Evolutionary conservation across 2,329 filamentous ascomycete genomes (phyloP).

Genomic region (Scedosporium dehoogii): DNA sequence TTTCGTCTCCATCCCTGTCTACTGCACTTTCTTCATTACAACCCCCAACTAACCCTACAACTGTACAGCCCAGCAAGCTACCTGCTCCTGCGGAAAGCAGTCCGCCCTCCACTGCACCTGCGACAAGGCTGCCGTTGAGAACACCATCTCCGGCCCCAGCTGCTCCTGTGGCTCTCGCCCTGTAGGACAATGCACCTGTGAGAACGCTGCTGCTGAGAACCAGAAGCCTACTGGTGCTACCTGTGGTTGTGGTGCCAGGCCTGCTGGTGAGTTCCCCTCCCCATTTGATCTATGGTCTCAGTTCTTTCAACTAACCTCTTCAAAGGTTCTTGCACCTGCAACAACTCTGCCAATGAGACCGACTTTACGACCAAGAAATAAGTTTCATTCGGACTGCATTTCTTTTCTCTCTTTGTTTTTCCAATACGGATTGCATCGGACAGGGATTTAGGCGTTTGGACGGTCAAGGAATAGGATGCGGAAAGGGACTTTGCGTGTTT

Average conservation of each 20-base stretch:
- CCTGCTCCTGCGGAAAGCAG: constrained; percentile 85
- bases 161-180: constrained; percentile 79
- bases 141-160: constrained; percentile 58
- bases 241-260: constrained; percentile 70
- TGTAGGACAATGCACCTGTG: constrained; percentile 73
- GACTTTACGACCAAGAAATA: constrained; percentile 72
- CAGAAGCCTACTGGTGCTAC: constrained; percentile 44
- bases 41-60: neutral
- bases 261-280: constrained; percentile 45
- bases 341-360: constrained; percentile 69
- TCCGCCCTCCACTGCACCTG: constrained; percentile 81
- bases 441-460: neutral
- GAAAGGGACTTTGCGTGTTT: neutral
- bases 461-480: neutral
- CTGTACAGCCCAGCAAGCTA: constrained; percentile 48
- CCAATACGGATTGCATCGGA: neutral
- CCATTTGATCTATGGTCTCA: neutral
- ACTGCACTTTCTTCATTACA: constrained; percentile 2
- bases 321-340: constrained; percentile 68
- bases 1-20: neutral
- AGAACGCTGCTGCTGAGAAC: constrained; percentile 63
- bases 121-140: constrained; percentile 66
- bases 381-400: constrained; percentile 1
- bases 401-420: neutral
- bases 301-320: neutral